Base-by-base conservation (phyloP, 2,329 filamentous ascomycete genomes). In the Ploettnerulaceae sp. region DNA sequence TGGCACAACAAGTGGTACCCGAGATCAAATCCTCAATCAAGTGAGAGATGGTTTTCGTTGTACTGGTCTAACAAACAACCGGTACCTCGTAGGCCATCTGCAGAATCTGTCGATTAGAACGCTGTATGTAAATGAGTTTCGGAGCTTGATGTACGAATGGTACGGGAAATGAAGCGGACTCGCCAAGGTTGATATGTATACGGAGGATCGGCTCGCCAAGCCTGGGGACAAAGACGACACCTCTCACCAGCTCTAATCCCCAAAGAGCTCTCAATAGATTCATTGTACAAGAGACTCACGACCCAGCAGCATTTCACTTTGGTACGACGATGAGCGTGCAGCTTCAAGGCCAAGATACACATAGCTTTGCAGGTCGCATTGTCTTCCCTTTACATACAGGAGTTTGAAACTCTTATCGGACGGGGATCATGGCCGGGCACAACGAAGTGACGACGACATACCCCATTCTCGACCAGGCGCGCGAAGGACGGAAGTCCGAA, bases 351-450 rank as follows among this genome's bases (percentile, higher is more conserved):
- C 25, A 21, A 24, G n/a, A n/a, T n/a, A n/a, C n/a, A 24, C 21
- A 34, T 36, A 9, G 17, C 17, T 28, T 25, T 4, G 7, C 22
- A 15, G 24, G 9, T 22, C 44, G 46, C 52, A 50, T 45, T 56
- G 44, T 51, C 53, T 47, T 32, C 45, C 28, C 38, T 37, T 17
- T 31, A 41, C 25, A 33, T 31, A 41, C 25, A 33, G 34, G 22
- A 49, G 41, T 44, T 31, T 56, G 53, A 57, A 57, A 58, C 55
- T 31, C 48, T 33, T 36, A 45, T 48, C 54, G 43, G 31, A 49
- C n/a, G n/a, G n/a, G 47, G n/a, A 54, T 54, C 50, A 65, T 65
- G 62, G 54, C 59, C 49, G 51, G 57, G 52, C 57, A 55, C 15
- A 36, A 48, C 26, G 57, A 61, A 51, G 61, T 64, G 54, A 57